Evolutionary conservation across 805 yeast genomes (phyloP), one percentile per base, ranked within the genome.

Genomic region (Saccharomycopsis fibuligera): DNA sequence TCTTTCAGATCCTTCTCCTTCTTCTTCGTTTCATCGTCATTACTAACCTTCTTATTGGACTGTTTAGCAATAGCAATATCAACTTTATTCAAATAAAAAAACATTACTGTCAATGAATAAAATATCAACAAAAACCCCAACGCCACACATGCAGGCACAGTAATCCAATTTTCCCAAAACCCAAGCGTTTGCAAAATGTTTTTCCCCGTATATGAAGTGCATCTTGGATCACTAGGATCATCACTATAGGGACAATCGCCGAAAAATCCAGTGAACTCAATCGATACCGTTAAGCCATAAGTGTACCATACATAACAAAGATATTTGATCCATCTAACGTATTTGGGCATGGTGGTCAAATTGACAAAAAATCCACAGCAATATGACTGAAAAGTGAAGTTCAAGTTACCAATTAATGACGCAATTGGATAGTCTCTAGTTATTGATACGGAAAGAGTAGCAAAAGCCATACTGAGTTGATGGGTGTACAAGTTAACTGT

Each of bases 291-390:
- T 1, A 80, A 81, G 2, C 93, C 93, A 63, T 83, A 84, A 0
- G 81, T 81, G 59, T 83, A 87, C 86, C 90, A 88, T 45, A 83
- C 71, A 60, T 76, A 84, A 0, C 91, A 81, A 49, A 81, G 67
- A 62, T 84, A 87, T 60, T 83, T 85, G 4, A 82, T 74, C 96
- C 96, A 87, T 31, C 87, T 70, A 6, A 87, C 95, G 58, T 88
- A 88, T 1, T 85, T 95, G 0, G 95, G 95, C 79, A 86, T 73
- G 1, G 77, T 72, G 5, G 70, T 68, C 1, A 89, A 78, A 61
- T 86, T 86, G 21, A 82, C 84, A 59, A 83, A 86, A 63, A 78
- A 85, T 1, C 96, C 96, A 62, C 87, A 81, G 0, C 87, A 86
- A 72, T 84, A 76, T 45, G 86, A 77, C 58, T 86, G 87, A 24